A percentile compares a stretch with the other conserved stretches of the same genome.
Evolutionary conservation across 2,329 filamentous ascomycete species (phyloP).

Genomic region (Colletotrichum sp.): DNA sequence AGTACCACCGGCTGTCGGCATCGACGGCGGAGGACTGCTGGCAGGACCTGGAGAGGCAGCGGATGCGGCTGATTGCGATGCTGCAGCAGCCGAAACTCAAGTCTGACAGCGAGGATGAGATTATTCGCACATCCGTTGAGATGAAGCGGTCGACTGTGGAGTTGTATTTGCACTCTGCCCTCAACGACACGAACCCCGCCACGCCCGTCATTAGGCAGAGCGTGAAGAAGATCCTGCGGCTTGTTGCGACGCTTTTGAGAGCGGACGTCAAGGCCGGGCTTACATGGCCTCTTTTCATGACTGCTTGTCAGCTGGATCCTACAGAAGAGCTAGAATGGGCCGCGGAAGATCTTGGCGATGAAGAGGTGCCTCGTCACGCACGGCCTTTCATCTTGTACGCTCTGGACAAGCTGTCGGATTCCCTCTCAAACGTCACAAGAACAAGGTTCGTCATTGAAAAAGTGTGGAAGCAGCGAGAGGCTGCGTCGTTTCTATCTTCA

Average conservation of each 20-base stretch:
- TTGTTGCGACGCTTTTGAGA: conserved; percentile 35
- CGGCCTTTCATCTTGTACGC: conserved; percentile 41
- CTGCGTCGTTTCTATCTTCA: not conserved
- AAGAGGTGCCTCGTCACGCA: conserved; percentile 29
- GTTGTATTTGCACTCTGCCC: conserved; percentile 45
- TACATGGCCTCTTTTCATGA: conserved; percentile 47
- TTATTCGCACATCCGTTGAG: conserved; percentile 40
- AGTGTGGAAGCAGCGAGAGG: conserved; percentile 45
- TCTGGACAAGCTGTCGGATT: conserved; percentile 39
- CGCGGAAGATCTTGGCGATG: conserved; percentile 17
- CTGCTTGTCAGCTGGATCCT: conserved; percentile 43
- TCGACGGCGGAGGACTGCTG: conserved; percentile 6
- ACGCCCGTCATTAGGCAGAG: conserved; percentile 27
- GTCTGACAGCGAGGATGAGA: conserved; percentile 30
- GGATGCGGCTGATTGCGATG: not conserved
- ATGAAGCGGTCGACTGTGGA: conserved; percentile 44
- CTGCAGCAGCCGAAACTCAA: conserved; percentile 3
- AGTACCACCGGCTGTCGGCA: conserved; percentile 26
- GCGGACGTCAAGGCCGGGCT: conserved; percentile 36
- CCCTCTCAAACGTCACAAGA: conserved; percentile 43
- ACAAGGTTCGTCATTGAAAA: conserved; percentile 48
- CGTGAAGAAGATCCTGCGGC: conserved; percentile 38
- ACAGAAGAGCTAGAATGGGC: conserved; percentile 37
- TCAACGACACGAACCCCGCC: conserved; percentile 42
- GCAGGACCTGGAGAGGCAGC: conserved; percentile 12